Evolutionary conservation across 192 early-diverging fungal species (phyloP).

Genomic region (Funneliformis geosporum): DNA sequence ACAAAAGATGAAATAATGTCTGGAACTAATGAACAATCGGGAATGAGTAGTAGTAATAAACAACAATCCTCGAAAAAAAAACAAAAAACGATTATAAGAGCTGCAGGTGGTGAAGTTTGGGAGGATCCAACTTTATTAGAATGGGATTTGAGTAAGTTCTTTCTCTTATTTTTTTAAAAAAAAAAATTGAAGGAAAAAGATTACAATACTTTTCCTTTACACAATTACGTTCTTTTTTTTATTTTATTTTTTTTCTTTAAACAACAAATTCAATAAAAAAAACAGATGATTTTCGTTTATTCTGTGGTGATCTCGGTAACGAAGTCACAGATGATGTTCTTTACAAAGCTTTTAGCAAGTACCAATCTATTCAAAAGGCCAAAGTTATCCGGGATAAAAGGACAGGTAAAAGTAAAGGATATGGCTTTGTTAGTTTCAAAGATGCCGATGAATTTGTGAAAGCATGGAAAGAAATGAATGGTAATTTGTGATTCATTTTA

Average conservation of each 20-base stretch:
- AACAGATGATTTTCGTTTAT: conserved; percentile 88
- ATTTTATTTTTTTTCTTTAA: too few relatives aligned
- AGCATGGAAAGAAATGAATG: conserved; percentile 95
- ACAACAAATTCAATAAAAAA: too few relatives aligned
- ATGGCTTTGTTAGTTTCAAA: conserved; percentile 92
- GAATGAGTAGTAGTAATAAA: neutral
- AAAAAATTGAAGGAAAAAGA: neutral
- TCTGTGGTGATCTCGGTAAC: conserved; percentile 92
- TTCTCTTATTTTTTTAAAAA: neutral
- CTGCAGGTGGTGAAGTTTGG: conserved; percentile 93
- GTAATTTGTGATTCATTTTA: conserved; percentile 42
- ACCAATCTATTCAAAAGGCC: conserved; percentile 77
- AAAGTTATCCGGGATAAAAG: conserved; percentile 85
- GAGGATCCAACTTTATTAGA: conserved; percentile 84
- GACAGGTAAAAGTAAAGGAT: conserved; percentile 85
- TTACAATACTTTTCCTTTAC: neutral
- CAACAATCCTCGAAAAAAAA: conserved; percentile 17
- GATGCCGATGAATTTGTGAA: conserved; percentile 89
- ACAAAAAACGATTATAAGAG: conserved; percentile 60
- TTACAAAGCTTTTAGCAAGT: conserved; percentile 81
- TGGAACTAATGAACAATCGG: neutral
- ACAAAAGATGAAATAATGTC: conserved; percentile 13
- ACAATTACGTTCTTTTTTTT: neutral
- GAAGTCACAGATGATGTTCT: conserved; percentile 88
- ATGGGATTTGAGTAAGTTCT: conserved; percentile 73